Evolutionary conservation across 768 basidiomycete genomes (phyloP), one percentile per base, ranked within the genome.

Genomic region (Butyriboletus loyo): DNA sequence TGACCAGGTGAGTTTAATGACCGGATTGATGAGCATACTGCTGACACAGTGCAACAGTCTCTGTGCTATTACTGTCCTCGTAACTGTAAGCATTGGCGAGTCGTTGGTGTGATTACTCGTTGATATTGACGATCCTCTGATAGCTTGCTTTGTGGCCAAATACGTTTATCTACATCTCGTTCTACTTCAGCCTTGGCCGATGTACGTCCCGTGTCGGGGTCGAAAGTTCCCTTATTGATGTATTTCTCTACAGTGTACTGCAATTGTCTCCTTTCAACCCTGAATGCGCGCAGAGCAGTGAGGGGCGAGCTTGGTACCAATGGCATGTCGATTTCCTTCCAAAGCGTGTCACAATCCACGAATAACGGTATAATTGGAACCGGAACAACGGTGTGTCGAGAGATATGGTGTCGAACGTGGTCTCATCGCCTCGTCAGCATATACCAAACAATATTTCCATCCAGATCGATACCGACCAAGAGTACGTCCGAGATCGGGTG

Each of bases 381-480:
- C 1, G 4, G 51, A 10, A 46, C 63, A 21, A 59, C 24, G 46
- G 67, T 58, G 48, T 9, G 42, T 6, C 5, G 9, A 17, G 7
- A 19, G 25, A n/a, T n/a, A 24, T 25, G 7, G 6, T 4, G 11
- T 15, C 7, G 13, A 9, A 15, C n/a, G 14, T 30, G 14, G 43
- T 30, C 55, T 50, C 46, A 59, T 35, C 8, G 6, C 28, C 22
- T 6, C 24, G 7, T 49, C 42, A 68, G 63, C 65, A 61, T 1
- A 1, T 41, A 53, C 74, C 76, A 35, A 76, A 79, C 45, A 79
- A 81, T 52, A 82, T 86, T 54, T 81, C 83, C 34, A 85, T 86
- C 70, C 83, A 83, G 66, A 84, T 85, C 46, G 82, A 85, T 63
- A 84, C 83, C 4, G 83, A 77, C 22, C 78, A 83, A 44, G 83